Conservation (phyloP, 2,329 filamentous ascomycete species). For the Stemphylium beticola region DNA sequence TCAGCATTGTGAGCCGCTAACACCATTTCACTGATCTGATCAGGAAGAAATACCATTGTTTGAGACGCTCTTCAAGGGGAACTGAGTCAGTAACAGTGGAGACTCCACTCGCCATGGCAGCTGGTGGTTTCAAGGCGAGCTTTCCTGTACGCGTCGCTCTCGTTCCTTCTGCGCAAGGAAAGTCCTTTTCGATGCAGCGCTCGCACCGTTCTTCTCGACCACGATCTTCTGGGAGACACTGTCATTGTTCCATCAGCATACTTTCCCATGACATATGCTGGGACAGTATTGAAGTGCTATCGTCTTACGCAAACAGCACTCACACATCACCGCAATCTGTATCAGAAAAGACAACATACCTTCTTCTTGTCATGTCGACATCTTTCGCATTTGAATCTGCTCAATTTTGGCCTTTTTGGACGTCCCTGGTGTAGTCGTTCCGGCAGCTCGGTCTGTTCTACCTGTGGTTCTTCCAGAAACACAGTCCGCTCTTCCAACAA, state of each 20-base stretch:
- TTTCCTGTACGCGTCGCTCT: background rate
- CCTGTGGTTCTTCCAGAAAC: too few species aligned
- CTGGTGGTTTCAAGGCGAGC: background rate
- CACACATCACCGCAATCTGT: too few species aligned
- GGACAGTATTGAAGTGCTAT: too few species aligned
- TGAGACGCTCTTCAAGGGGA: background rate
- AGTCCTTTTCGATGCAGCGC: constrained; percentile 2
- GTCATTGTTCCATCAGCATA: too few species aligned
- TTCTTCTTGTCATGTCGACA: background rate
- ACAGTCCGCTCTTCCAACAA: too few species aligned
- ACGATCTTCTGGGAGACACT: too few species aligned
- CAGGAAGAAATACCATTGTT: background rate
- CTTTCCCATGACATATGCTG: too few species aligned
- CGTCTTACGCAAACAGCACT: too few species aligned
- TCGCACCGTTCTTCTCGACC: background rate
- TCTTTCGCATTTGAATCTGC: background rate
- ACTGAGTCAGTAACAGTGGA: background rate
- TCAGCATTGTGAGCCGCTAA: background rate
- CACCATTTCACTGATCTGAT: background rate
- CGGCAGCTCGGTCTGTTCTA: background rate
- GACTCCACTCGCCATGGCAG: too few species aligned
- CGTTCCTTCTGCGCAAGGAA: constrained; percentile 5
- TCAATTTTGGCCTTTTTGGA: background rate
- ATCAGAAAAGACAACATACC: too few species aligned
- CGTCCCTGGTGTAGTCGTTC: background rate